Base-by-base conservation (phyloP, 257 asterid species). In the Jaltomata sinuosa region DNA sequence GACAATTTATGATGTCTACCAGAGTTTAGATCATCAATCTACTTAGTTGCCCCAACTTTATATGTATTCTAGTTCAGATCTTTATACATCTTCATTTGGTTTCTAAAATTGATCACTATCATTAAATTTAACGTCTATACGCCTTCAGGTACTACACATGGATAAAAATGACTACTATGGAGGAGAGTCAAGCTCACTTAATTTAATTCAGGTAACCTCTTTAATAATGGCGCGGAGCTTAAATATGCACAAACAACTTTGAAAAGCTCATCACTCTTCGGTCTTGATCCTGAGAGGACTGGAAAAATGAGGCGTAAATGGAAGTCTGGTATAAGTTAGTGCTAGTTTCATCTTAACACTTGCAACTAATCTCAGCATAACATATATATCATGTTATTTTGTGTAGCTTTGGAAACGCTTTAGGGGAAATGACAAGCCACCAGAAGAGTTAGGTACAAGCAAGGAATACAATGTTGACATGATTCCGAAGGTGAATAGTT, bases 141-240 rank as follows among this genome's bases (percentile, higher is more conserved):
- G 42, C 16, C 10, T 47, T 50, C 86, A 97, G 98, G 99, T 97
- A 5, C 89, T 97, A 68, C 99, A 97, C 89, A 95, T 97, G 98
- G 99, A 97, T 91, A 95, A 92, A 85, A 97, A 97, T 87, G 98
- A 97, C 85, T 93, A 97, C 62, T 97, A 97, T 82, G 99, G 99
- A 87, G 99, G 98, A 88, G 99, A 91, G 82, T 97, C 98, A 42
- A 84, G 91, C 87, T 95, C 99, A 40, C 96, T 93, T 85, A 91
- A 91, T 89, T 86, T 97, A 90, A 90, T 27, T 85, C 99, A 97
- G 98, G 99, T 94, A 87, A 74, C 32, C 38, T 42, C 36, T 71
- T 40, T 42, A 27, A 42, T 49, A 69, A 36, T 50, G 93, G 94
- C 91, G 90, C 14, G 93, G 98, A 95, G 92, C 16, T 15, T 76